Conservation (phyloP, 202 grass and related monocot species). For the Carex arenaria region DNA sequence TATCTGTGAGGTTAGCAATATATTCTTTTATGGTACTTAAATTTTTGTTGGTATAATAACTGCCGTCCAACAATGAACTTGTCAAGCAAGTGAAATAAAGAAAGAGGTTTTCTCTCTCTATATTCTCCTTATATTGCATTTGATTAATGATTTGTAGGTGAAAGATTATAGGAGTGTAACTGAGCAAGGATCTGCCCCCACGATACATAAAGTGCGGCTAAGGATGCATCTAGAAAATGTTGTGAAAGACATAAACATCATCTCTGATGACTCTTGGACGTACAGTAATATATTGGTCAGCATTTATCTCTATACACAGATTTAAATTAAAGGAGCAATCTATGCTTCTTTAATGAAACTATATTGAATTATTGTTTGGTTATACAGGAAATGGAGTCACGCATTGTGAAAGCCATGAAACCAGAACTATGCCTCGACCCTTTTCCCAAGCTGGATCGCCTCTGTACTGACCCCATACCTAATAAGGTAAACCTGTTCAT, state of each 20-base stretch:
- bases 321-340: background rate
- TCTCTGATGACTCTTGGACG: slow-evolving; percentile 96
- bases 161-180: slow-evolving; percentile 60
- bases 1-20: slow-evolving; percentile 71
- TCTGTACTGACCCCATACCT: slow-evolving; percentile 66
- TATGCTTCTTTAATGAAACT: slow-evolving; percentile 8
- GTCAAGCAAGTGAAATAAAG: background rate
- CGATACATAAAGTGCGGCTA: slow-evolving; percentile 70
- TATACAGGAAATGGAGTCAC: slow-evolving; percentile 80
- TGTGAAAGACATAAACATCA: slow-evolving; percentile 64
- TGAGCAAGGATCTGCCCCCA: slow-evolving; percentile 44
- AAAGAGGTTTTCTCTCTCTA: background rate
- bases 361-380: slow-evolving; percentile 28
- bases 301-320: slow-evolving; percentile 11
- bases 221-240: slow-evolving; percentile 95
- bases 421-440: slow-evolving; percentile 85
- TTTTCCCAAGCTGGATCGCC: slow-evolving; percentile 72
- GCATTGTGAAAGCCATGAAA: slow-evolving; percentile 75
- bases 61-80: background rate
- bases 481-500: slow-evolving; percentile 46
- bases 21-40: background rate
- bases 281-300: slow-evolving; percentile 92
- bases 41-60: background rate
- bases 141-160: slow-evolving; percentile 50
- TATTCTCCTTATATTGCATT: background rate